Percentiles rank a stretch among this genome's conserved stretches.
These are phyloP conservation scores for Celoporthe dispersa DNA, from an alignment of 2,329 filamentous ascomycete species.

Conservation along the genomic window DNA sequence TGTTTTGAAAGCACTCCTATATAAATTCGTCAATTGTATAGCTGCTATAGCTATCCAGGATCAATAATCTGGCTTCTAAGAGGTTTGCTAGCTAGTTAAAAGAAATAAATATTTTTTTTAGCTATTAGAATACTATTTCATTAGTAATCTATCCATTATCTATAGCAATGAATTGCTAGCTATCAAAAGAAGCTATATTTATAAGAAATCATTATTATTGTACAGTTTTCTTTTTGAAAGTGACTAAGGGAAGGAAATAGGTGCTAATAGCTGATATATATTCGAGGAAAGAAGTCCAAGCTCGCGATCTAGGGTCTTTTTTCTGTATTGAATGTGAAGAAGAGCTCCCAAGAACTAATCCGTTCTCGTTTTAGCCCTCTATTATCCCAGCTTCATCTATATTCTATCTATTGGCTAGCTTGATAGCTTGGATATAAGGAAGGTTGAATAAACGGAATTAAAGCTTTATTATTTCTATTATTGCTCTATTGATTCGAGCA, in stretches of 20 bases:
- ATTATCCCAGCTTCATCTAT: too few species aligned
- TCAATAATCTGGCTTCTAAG: neutral
- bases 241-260: neutral
- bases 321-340: too few species aligned
- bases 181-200: neutral
- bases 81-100: neutral
- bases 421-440: too few species aligned
- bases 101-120: neutral
- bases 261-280: too few species aligned
- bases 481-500: too few species aligned
- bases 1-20: neutral
- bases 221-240: neutral
- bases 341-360: too few species aligned
- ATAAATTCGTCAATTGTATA: constrained; percentile 1
- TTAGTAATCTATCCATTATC: neutral
- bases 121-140: neutral
- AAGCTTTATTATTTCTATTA: too few species aligned
- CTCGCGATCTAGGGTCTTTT: too few species aligned
- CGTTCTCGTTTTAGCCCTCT: too few species aligned
- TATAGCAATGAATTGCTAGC: neutral
- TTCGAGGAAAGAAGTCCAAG: too few species aligned
- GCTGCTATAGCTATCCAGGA: neutral
- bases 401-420: too few species aligned
- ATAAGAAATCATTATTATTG: neutral
- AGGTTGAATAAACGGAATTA: too few species aligned